Evolutionary conservation across 2,329 filamentous ascomycete genomes (phyloP).

Genomic region (Pyrenophora seminiperda): DNA sequence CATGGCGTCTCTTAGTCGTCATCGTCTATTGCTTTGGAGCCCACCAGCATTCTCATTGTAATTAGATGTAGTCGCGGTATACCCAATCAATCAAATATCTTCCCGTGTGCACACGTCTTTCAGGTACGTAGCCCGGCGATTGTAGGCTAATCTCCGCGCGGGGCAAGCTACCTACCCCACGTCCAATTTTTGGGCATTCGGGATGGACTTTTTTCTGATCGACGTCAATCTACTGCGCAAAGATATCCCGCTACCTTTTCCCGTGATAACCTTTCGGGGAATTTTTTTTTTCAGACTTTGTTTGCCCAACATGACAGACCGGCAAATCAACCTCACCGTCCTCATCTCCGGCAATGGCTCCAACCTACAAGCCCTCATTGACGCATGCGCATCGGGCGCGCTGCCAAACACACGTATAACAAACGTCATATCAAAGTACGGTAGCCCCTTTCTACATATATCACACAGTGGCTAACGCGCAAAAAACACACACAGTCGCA

Average conservation of each 20-base stretch:
- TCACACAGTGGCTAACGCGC: background rate
- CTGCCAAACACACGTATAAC: constrained; percentile 61
- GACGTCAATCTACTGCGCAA: background rate
- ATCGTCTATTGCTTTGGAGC: no score
- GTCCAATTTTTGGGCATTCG: constrained; percentile 24
- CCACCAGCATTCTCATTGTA: background rate
- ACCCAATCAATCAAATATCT: constrained; percentile 6
- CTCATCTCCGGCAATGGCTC: constrained; percentile 68
- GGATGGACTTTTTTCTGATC: background rate
- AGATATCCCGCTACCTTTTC: background rate
- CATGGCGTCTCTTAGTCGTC: background rate
- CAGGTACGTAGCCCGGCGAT: constrained; percentile 6
- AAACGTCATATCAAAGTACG: constrained; percentile 63
- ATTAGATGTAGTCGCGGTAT: constrained; percentile 10
- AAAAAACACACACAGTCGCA: constrained; percentile 39
- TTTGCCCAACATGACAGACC: constrained; percentile 36
- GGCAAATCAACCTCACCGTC: constrained; percentile 62
- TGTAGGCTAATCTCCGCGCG: constrained; percentile 14
- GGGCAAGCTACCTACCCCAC: constrained; percentile 32
- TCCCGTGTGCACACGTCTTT: background rate
- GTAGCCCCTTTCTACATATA: background rate
- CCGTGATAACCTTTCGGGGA: background rate
- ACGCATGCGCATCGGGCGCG: constrained; percentile 57
- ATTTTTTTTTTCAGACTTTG: no score
- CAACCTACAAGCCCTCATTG: constrained; percentile 79